These are phyloP conservation scores for Nidularia pulvinata DNA, from an alignment of 768 basidiomycete species.

Conservation along the genomic window DNA sequence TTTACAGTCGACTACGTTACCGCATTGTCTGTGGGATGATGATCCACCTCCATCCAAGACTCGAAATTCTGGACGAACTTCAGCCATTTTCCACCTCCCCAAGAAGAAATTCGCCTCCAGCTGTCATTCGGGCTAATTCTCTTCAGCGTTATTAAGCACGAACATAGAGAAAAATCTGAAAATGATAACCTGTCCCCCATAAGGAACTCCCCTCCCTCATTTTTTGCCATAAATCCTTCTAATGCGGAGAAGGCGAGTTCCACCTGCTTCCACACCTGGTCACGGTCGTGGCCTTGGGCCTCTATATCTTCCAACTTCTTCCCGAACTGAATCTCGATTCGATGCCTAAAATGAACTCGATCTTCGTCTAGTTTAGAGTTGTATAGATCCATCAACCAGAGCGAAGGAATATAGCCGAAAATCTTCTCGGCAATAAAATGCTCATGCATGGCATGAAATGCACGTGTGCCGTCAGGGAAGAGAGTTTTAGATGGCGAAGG, in stretches of 20 bases:
- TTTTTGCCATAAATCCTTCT: constrained; percentile 6
- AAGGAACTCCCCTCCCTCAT: constrained; percentile 11
- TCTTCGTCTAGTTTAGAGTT: constrained; percentile 17
- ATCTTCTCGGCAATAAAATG: constrained; percentile 11
- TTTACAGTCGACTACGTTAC: no score
- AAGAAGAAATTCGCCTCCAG: constrained; percentile 16
- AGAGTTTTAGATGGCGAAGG: constrained; percentile 11
- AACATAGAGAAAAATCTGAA: constrained; percentile 22
- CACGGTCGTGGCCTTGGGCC: constrained; percentile 16
- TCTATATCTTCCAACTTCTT: constrained; percentile 14
- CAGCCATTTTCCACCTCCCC: constrained; percentile 23
- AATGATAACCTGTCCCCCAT: constrained; percentile 14
- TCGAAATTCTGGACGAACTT: constrained; percentile 13
- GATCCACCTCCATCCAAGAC: constrained; percentile 14
- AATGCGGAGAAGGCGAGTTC: constrained; percentile 11
- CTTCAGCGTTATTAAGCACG: constrained; percentile 15
- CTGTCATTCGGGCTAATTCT: constrained; percentile 20
- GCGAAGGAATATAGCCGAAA: constrained; percentile 7
- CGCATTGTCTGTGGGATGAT: background rate
- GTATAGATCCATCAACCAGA: constrained; percentile 16
- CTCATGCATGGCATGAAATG: constrained; percentile 19
- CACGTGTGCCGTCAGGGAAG: constrained; percentile 15
- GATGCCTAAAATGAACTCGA: constrained; percentile 7
- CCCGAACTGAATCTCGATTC: constrained; percentile 14
- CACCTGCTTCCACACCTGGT: constrained; percentile 15